These are phyloP conservation scores for Nannochloropsis gaditana DNA, from an alignment of 108 stramenopile species.

Conservation along the genomic window DNA sequence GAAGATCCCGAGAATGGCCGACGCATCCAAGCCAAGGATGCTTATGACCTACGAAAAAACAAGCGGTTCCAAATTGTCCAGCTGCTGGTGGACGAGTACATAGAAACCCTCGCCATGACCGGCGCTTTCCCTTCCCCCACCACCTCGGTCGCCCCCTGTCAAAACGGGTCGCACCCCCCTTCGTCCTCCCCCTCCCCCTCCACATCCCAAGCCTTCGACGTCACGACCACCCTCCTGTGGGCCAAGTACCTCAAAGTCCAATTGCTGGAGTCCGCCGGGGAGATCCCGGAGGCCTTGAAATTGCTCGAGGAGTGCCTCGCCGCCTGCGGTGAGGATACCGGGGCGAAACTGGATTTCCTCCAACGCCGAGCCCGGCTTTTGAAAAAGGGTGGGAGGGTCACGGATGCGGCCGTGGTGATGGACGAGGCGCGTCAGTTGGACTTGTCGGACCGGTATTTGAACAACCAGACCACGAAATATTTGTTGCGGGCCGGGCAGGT, in stretches of 20 bases:
- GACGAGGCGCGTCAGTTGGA: conserved; percentile 83
- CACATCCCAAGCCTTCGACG: conserved; percentile 21
- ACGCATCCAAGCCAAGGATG: not conserved
- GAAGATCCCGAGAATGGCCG: conserved; percentile 21
- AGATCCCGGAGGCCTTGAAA: conserved; percentile 62
- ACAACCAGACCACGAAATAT: conserved; percentile 93
- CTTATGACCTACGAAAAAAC: not conserved
- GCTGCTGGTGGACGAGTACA: not conserved
- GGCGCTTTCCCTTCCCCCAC: not conserved
- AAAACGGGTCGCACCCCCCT: not conserved
- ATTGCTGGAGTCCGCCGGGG: conserved; percentile 69
- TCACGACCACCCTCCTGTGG: conserved; percentile 71
- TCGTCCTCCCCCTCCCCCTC: not conserved
- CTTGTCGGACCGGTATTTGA: conserved; percentile 92
- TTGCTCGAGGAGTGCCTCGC: conserved; percentile 75
- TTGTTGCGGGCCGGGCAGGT: conserved; percentile 76
- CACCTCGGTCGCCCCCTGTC: not conserved
- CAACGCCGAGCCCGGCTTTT: conserved; percentile 77
- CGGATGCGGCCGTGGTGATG: conserved; percentile 72
- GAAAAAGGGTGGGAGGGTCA: conserved; percentile 71
- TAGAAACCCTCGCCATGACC: not conserved
- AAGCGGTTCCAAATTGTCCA: not conserved
- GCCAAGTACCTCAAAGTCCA: conserved; percentile 71
- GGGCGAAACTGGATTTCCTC: conserved; percentile 69
- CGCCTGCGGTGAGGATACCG: conserved; percentile 65